These are phyloP conservation scores for Immersiella caudata DNA, from an alignment of 495 filamentous ascomycete genomes.

Conservation along the genomic window DNA sequence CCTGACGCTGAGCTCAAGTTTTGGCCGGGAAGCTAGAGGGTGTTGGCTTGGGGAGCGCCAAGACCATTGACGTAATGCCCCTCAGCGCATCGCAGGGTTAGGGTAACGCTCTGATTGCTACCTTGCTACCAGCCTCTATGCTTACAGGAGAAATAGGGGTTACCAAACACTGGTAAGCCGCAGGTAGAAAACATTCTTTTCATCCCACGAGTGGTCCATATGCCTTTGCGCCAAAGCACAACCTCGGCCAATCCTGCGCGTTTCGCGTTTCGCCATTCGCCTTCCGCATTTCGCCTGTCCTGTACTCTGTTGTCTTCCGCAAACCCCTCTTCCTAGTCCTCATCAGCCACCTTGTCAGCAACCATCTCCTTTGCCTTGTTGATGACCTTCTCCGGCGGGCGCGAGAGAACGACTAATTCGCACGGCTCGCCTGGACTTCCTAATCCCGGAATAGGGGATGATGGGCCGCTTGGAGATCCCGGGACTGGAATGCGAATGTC, in stretches of 20 bases:
- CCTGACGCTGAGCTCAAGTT: constrained; percentile 7
- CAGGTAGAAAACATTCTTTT: not conserved
- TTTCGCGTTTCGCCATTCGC: not conserved
- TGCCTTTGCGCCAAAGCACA: not conserved
- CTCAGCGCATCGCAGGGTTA: not conserved
- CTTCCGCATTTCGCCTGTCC: not conserved
- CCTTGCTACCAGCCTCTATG: not conserved
- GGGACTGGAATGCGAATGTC: constrained; percentile 83
- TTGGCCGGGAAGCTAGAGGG: constrained; percentile 20
- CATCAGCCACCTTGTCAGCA: constrained; percentile 50
- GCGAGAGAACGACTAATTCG: constrained; percentile 29
- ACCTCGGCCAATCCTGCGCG: not conserved
- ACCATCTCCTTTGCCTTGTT: constrained; percentile 50
- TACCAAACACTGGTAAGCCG: not conserved
- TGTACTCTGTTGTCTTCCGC: too few species aligned
- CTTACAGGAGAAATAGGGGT: not conserved
- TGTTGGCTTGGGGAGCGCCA: constrained; percentile 2
- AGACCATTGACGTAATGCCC: constrained; percentile 15
- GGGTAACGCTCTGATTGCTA: not conserved
- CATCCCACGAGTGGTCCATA: not conserved
- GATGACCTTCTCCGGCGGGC: constrained; percentile 49
- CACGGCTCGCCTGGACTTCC: constrained; percentile 35
- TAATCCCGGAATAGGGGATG: constrained; percentile 40
- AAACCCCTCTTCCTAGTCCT: constrained; percentile 37
- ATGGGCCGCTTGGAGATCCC: constrained; percentile 31